phyloP scores from a whole-genome alignment of 345 rosid genomes.

The Erodium maritimum region DNA sequence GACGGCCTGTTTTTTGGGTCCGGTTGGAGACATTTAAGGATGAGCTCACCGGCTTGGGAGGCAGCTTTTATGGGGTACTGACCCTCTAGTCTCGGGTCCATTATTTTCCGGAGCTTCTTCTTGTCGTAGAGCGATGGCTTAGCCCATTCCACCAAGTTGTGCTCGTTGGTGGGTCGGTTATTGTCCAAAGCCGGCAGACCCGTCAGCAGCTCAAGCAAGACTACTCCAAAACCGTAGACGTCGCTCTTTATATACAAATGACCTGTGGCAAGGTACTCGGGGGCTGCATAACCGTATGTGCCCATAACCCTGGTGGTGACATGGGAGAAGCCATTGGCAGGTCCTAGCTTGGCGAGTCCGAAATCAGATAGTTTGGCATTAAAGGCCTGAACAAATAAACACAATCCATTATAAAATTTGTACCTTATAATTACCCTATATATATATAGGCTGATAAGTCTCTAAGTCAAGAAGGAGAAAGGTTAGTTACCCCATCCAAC shows the following conservation, averaged over 20 bases:
- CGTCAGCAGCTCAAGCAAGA: constrained; percentile 13
- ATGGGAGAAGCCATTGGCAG: constrained; percentile 53
- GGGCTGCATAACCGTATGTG: constrained; percentile 84
- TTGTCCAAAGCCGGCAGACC: constrained; percentile 56
- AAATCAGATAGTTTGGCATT: constrained; percentile 79
- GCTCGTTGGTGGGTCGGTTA: constrained; percentile 29
- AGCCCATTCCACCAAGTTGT: constrained; percentile 53
- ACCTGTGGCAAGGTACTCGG: constrained; percentile 78
- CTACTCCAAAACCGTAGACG: constrained; percentile 63
- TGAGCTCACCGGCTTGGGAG: constrained; percentile 31
- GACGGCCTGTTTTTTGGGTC: constrained; percentile 66
- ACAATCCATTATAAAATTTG: too few relatives aligned
- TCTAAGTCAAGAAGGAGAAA: too few relatives aligned
- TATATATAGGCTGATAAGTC: too few relatives aligned
- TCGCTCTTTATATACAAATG: constrained; percentile 80
- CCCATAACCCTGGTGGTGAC: constrained; percentile 70
- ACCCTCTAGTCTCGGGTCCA: constrained; percentile 55
- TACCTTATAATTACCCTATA: too few relatives aligned
- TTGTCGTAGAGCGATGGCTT: constrained; percentile 31
- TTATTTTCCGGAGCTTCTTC: constrained; percentile 45
- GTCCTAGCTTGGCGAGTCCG: constrained; percentile 72
- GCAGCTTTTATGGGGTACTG: constrained; percentile 43
- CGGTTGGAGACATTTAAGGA: constrained; percentile 36
- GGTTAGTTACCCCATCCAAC: constrained; percentile 45
- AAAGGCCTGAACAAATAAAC: constrained; percentile 27